Conservation (phyloP, 805 yeast species). For the Helenozyma rhizophorensis region DNA sequence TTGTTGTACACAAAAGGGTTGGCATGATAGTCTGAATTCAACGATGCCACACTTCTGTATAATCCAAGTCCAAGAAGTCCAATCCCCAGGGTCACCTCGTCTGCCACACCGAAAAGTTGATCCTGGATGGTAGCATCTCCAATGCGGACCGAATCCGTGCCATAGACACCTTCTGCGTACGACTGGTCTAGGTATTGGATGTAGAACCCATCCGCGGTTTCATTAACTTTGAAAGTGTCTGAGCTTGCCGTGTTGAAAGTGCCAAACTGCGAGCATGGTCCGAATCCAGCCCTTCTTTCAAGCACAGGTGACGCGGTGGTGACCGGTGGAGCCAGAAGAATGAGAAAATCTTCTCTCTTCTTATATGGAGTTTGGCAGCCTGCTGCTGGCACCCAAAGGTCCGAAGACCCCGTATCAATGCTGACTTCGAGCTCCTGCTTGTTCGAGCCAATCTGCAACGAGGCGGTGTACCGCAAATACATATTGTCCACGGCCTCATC, state of each 20-base stretch:
- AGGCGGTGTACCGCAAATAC: too few relatives aligned
- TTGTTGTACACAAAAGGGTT: too few relatives aligned
- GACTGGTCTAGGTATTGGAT: constrained; percentile 47
- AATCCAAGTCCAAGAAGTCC: constrained; percentile 22
- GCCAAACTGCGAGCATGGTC: too few relatives aligned
- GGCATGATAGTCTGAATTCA: not conserved
- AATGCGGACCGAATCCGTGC: constrained; percentile 17
- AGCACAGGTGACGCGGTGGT: not conserved
- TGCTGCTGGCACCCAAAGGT: too few relatives aligned
- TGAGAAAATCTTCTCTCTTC: too few relatives aligned
- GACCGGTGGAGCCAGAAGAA: not conserved
- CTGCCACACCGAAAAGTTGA: constrained; percentile 17
- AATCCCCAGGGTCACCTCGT: constrained; percentile 8
- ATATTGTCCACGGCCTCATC: too few relatives aligned
- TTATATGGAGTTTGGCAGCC: too few relatives aligned
- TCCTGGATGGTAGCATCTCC: constrained; percentile 10
- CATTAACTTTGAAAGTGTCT: not conserved
- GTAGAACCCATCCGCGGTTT: constrained; percentile 18
- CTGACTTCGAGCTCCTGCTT: too few relatives aligned
- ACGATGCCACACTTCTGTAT: not conserved
- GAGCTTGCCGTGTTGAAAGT: not conserved
- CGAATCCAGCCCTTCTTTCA: too few relatives aligned
- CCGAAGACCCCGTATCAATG: too few relatives aligned
- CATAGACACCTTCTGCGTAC: constrained; percentile 50
- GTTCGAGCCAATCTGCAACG: too few relatives aligned